Evolutionary conservation across 2,329 filamentous ascomycete genomes (phyloP), one percentile per base, ranked within the genome.

Genomic region (Fusarium sp.): DNA sequence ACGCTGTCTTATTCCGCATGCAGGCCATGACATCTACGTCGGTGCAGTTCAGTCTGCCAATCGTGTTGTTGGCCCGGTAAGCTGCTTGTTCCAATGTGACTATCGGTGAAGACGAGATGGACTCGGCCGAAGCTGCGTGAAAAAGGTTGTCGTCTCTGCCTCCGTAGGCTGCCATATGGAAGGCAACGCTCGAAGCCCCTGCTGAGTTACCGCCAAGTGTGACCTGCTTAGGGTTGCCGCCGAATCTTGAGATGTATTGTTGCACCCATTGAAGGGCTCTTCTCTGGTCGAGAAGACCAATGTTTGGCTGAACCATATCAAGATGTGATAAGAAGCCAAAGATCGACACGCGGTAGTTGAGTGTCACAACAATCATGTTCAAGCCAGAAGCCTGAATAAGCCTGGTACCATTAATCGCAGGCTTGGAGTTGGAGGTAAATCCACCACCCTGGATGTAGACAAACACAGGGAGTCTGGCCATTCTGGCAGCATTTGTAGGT

Each of bases 271-370:
- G 75, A 14, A 93, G 76, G 0, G 87, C 88, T 74, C 90, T 89
- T 53, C 88, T 81, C 76, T 93, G 90, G 74, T 94, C 91, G 37
- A 86, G 85, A 2, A 94, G 79, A 2, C 92, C 92, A 68, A 88
- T 90, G 76, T 94, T 94, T 33, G 89, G 74, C 61, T 84, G 85
- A 4, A 86, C 84, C 71, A 66, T 72, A 70, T 91, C 84, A 17
- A 84, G 79, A 61, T 87, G 82, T 5, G 87, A 86, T 17, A 94
- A 81, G 75, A 93, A 94, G 0, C 92, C 91, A 68, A 88, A 93
- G 0, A 87, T 84, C 0, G 91, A 91, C 15, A 94, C 90, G 11
- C 92, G 88, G 75, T 94, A 94, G 78, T 93, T 94, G 78, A 92
- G 85, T 11, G 84, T 89, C 3, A 94, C 90, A 1, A 93, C 87